Evolutionary conservation across 1,139 yeast species (phyloP), one percentile per base, ranked within the genome.

Genomic region (Pichia sp.): DNA sequence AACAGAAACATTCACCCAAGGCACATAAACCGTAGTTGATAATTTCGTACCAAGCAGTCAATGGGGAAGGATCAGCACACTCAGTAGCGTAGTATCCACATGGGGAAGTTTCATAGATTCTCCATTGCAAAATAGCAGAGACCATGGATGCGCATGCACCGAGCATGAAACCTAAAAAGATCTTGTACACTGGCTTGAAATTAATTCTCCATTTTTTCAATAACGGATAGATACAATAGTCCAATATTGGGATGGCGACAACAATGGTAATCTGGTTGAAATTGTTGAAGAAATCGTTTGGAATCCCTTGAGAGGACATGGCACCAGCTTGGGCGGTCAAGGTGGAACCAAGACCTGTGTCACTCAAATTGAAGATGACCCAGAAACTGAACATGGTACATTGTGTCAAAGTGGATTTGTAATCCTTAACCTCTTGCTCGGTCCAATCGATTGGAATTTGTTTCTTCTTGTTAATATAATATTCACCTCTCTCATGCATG

Each of bases 121-220:
- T 78, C 68, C 83, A 82, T 72, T 89, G 96, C 60, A 87, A 76
- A 44, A 88, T 85, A 23, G 95, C 93, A 51, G 95, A 93, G 66
- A 85, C 85, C 49, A 82, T 79, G 84, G 87, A 85, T 40, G 95
- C 76, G 41, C 75, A 64, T 8, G 89, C 69, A 53, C 84, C 91
- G 58, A 86, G 74, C 70, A 85, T 71, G 74, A 88, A 88, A 26
- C 96, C 96, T 59, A 75, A 72, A 67, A 78, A 77, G 60, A 87
- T 87, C 50, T 61, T 62, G 19, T 46, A 53, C 12, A 57, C 59
- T 3, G 55, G 50, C 44, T 55, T 60, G 45, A 60, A 55, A 44
- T 83, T 81, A 50, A 87, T 82, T 59, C 68, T 70, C 54, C 63
- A 65, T 64, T 69, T 78, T 70, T 85, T 78, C 53, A 83, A 69